Base-by-base conservation (phyloP, 2,329 filamentous ascomycete species). In the Cytospora chrysosperma region DNA sequence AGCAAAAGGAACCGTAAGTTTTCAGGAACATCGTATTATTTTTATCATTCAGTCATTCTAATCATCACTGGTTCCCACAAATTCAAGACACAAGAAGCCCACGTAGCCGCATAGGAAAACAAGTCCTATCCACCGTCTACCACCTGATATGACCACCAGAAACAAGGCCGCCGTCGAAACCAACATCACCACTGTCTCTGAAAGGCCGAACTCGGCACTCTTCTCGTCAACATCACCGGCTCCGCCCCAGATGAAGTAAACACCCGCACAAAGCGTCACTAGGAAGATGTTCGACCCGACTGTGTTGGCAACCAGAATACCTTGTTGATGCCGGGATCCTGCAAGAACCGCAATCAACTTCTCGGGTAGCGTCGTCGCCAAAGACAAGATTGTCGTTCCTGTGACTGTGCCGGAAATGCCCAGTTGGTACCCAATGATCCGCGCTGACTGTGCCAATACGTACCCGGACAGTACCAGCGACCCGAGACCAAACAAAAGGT, bases 241-340 rank as follows among this genome's bases (percentile, higher is more conserved):
- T 66, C 73, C 70, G 12, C 70, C 72, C 49, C 67, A 67, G 21
- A 74, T 54, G 61, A 75, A 73, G 17, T 76, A 47, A 6, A 79
- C 69, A 0, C 77, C 81, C 21, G 76, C 71, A 67, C 81, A 84
- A 2, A 84, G 72, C 7, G 79, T 79, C 43, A 47, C 43, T 40
- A 84, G 71, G 68, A 84, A 85, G 53, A 84, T 81, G 61, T 84
- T 84, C 60, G 80, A 82, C 30, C 80, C 81, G 2, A 77, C 80
- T 4, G 81, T 82, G 52, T 79, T 82, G 0, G 81, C 82, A 28
- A 81, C 78, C 32, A 84, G 68, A 60, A 84, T 81, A 3, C 79
- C 80, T 9, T 72, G 71, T 24, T 83, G 77, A 10, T 77, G 78
- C n/a, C 79, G 75, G 4, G 68, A 72, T 9, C 79, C 78, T 52